Evolutionary conservation across 768 basidiomycete species (phyloP), one percentile per base, ranked within the genome.

Genomic region (Podaxis sp.): DNA sequence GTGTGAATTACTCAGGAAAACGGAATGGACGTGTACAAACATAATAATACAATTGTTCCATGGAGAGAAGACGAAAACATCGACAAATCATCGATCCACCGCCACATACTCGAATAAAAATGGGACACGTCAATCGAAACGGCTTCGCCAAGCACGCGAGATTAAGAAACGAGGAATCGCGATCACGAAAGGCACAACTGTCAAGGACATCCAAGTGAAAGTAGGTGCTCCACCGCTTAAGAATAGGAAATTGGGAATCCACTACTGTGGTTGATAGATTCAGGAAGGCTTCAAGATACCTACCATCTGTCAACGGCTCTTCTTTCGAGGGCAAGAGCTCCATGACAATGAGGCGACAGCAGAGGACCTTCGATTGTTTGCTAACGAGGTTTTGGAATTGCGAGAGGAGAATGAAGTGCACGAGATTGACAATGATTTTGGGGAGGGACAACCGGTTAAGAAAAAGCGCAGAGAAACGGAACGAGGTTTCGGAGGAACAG

Each of bases 141-240:
- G 91, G 18, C 77, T 92, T 48, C 85, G 85, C 48, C 81, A 81
- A 68, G 79, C 82, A 57, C 69, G 59, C 53, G 59, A 75, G 27
- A 81, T 77, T 6, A 81, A 82, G 65, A 73, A 76, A 63, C 79
- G 78, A 61, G 81, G 73, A 64, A 68, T 91, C 52, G 79, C 74
- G 10, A 79, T 93, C 48, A 75, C 76, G 47, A 92, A 90, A 70
- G 69, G 72, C 32, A 91, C 83, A 63, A 86, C 88, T 0, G 80
- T 94, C 54, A 91, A 88, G 70, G 90, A 93, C 14, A 83, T 93
- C 66, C 93, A 92, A 71, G 68, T 90, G 57, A 79, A 83, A 78
- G 88, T 91, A 60, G 61, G 83, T 71, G 28, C 53, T 23, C 32
- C 14, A 37, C 36, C 35, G 44, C 27, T 6, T 18, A 37, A 38